Evolutionary conservation across 306 rosid genomes (phyloP), one percentile per base, ranked within the genome.

Genomic region (Gynostemma pentaphyllum): DNA sequence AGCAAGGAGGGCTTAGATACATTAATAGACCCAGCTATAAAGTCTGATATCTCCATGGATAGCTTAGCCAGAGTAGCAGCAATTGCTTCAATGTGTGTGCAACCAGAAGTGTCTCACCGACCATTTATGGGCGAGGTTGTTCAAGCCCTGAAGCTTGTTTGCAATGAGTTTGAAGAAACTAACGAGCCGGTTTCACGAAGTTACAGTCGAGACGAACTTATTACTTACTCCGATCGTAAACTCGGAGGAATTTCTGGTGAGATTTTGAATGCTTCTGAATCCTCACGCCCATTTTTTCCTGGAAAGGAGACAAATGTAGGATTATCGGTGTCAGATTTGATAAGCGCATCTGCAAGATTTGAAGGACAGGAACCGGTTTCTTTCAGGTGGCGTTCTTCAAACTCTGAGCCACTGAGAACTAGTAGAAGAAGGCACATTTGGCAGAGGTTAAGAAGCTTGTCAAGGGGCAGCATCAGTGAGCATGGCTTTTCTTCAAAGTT

Each of bases 51-150:
- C 57, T 64, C 95, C 12, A 63, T 66, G 51, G 94, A 82, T 55
- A 73, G 80, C 30, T 70, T 80, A 50, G 75, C 87, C 39, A 92
- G 87, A 81, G 90, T 86, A 14, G 95, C 99, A n/a, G 99, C 97
- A 45, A 92, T 92, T 53, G 96, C 95, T 51, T 92, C 99, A 14
- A 92, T 86, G 96, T 92, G 99, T 23, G 92, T 92, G 64, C 99
- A 92, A 66, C 97, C 97, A 0, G 99, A 92, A 79, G 97, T 86
- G 22, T 77, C 90, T 42, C 97, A 88, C 57, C 86, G 97, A 8
- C 97, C 97, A 21, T 92, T 86, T 86, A 92, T 92, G 99, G 95
- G 99, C 1, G 99, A 92, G 80, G 99, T 92, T 49, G 90, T 92
- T 72, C 99, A 92, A 76, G 97, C 97, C 51, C 74, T 88, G 71